Evolutionary conservation across 1,284 basidiomycete genomes (phyloP).

Genomic region (Melanopsichium pennsylvanicum): DNA sequence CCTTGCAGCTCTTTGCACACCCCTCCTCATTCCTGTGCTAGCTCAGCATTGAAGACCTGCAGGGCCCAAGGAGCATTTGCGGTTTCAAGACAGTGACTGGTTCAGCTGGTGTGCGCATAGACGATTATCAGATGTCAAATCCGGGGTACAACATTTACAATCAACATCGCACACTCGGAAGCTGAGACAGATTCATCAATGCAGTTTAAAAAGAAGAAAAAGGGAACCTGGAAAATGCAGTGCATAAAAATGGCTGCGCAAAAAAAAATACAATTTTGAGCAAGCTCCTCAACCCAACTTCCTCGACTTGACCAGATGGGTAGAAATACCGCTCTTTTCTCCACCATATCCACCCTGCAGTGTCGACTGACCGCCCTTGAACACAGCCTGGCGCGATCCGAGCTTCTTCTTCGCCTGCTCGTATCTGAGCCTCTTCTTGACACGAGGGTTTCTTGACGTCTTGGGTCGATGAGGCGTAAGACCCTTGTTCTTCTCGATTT

Average conservation of each 20-base stretch:
- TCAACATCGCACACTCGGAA: no score
- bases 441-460: slow-evolving; percentile 62
- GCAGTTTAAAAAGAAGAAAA: no score
- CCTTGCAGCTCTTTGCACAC: no score
- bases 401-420: slow-evolving; percentile 65
- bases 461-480: slow-evolving; percentile 60
- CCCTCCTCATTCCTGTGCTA: no score
- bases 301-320: slow-evolving; percentile 61
- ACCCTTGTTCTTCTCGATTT: slow-evolving; percentile 65
- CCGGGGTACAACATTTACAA: no score
- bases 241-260: slow-evolving; percentile 3
- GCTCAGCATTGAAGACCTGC: no score
- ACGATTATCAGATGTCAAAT: no score
- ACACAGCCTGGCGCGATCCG: slow-evolving; percentile 58
- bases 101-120: no score
- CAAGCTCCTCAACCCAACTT: slow-evolving; percentile 47
- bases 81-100: no score
- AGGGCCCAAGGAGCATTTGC: no score
- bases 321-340: slow-evolving; percentile 63
- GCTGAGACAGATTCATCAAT: no score
- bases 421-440: slow-evolving; percentile 64
- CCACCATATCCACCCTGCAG: slow-evolving; percentile 63
- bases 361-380: slow-evolving; percentile 62
- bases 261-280: not conserved
- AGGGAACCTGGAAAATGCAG: no score